Evolutionary conservation across 2,329 filamentous ascomycete genomes (phyloP), one percentile per base, ranked within the genome.

Genomic region (Stylonectria norvegica): DNA sequence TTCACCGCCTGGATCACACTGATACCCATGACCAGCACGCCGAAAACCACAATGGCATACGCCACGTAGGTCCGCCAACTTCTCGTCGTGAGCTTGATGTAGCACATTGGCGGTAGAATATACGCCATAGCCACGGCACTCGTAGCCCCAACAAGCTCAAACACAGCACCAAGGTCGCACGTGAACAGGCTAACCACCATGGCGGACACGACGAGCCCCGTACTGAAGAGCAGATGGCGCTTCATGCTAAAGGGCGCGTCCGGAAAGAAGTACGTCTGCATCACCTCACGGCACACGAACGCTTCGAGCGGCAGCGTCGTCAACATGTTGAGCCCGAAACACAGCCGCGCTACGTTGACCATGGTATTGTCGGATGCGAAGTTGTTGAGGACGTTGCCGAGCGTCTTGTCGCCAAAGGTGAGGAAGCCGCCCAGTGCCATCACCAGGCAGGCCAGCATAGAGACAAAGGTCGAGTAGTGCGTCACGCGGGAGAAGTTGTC

Each of bases 281-380:
- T 95, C 49, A 96, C 90, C 66, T 96, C 93, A 58, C 93, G 81
- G 66, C 93, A 98, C 39, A 98, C 93, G 64, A 98, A 98, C 12
- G 89, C 90, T 72, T 98, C 93, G 45, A 98, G 83, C 0, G 93
- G 93, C 23, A 98, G 73, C 2, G 93, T 97, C 11, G 93, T 96
- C 57, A 98, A 81, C 93, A 98, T 98, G 73, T 98, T 98, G 52
- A 98, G 78, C 2, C 93, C 93, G 61, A 98, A 97, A 68, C 89
- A 96, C 36, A 98, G 76, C 38, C 93, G 85, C 16, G 93, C 93
- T 43, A 98, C 76, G 66, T 96, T 97, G 60, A 97, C 89, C 80
- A 97, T 85, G 54, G 84, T 75, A 66, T 95, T 97, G 66, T 94
- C 82, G 15, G 82, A 74, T 2, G 90, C 86, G 60, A 98, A 97